Evolutionary conservation across 306 rosid species (phyloP), one percentile per base, ranked within the genome.

Genomic region (Lablab purpureus): DNA sequence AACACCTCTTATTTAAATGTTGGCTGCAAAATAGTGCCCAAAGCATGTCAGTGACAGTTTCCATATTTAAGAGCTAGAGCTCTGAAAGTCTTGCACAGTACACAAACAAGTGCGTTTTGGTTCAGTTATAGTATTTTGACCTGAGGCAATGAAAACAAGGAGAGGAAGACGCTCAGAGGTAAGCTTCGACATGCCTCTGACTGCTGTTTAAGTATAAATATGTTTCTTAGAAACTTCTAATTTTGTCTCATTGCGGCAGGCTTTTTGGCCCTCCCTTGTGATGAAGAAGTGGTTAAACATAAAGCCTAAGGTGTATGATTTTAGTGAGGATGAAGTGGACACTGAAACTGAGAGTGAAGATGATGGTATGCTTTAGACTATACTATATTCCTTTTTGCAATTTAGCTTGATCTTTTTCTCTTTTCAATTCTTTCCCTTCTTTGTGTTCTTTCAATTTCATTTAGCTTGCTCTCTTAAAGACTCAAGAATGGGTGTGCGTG

Each of bases 221-320:
- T 67, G 69, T 46, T 67, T 83, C 71, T 79, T 66, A 37, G 60
- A 40, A 56, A 23, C 52, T 74, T 55, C 21, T 22, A 46, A 30
- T 71, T 85, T 36, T 70, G 28, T 80, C 81, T 84, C 34, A 36
- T 83, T 82, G 76, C 86, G 88, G 99, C 86, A 94, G 99, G 85
- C 90, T 58, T 94, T 91, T 85, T 94, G 99, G 99, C 99, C 99
- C 19, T 88, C 97, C 45, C 73, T 86, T 82, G 83, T 94, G 89
- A 88, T 92, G 96, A 94, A 94, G 86, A 94, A 94, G 82, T 94
- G 99, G 99, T 75, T 94, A 64, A 94, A 94, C 66, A 89, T 94
- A 75, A 92, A 89, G 97, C 94, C 94, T 7, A 87, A 87, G 80
- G 90, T 78, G 69, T 73, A 87, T 80, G 95, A 94, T 77, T 94